A percentile compares a stretch with the other conserved stretches of the same genome.
Conservation (phyloP, 2,329 filamentous ascomycete genomes). For the Aspergillus persii region DNA sequence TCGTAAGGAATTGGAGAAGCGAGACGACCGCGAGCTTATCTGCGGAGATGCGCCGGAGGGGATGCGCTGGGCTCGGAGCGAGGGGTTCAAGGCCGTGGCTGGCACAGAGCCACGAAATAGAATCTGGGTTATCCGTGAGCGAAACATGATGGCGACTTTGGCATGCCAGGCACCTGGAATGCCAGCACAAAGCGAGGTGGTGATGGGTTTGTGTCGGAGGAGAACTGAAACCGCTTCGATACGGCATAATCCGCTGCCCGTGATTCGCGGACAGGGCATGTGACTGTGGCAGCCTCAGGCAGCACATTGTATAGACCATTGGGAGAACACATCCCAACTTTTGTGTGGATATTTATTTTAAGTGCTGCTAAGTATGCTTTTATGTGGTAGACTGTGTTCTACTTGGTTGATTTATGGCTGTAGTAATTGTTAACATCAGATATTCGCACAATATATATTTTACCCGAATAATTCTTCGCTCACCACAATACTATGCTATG, state of each 20-base stretch:
- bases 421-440: too few species aligned
- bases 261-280: background rate
- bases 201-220: background rate
- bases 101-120: slow-evolving; percentile 1
- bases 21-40: background rate
- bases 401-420: too few species aligned
- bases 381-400: too few species aligned
- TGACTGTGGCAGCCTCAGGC: background rate
- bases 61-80: slow-evolving; percentile 1
- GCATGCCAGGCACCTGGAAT: background rate
- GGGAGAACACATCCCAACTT: too few species aligned
- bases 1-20: background rate
- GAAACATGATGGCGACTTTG: slow-evolving; percentile 12
- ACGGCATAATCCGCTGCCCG: background rate
- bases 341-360: too few species aligned
- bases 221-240: background rate
- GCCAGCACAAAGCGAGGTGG: background rate
- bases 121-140: slow-evolving; percentile 10
- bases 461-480: too few species aligned
- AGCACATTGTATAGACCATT: background rate
- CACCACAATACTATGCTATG: too few species aligned
- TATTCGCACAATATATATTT: too few species aligned
- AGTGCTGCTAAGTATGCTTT: too few species aligned
- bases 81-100: background rate
- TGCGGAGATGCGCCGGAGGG: slow-evolving; percentile 1